Base-by-base conservation (phyloP, 2,329 filamentous ascomycete species). In the Aspergillus neoniger region DNA sequence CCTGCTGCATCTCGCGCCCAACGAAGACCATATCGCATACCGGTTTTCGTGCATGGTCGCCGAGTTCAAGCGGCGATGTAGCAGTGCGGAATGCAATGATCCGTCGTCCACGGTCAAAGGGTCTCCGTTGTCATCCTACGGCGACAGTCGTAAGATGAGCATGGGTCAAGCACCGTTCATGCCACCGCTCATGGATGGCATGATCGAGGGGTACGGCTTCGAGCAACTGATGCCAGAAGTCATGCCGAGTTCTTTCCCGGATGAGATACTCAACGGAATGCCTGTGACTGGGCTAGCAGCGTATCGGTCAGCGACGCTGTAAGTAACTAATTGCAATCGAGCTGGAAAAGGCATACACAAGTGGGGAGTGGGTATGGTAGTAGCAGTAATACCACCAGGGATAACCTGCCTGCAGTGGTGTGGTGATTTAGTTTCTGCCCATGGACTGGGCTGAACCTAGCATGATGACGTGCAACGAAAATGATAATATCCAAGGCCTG, bases 21-120 rank as follows among this genome's bases (percentile, higher is more conserved):
- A 69, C 39, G 71, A 72, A 50, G 70, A 74, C 28, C 73, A 75
- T 50, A 68, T 75, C 14, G 68, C 72, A 0, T 75, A 73, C 55
- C 68, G 70, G 4, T 73, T 74, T 50, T 71, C 71, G 4, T 73
- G 66, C 32, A 69, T 74, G 36, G 65, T 75, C 32, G 63, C 66
- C 39, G 71, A 74, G 54, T 68, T 74, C 14, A 71, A 73, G 59
- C 67, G 70, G 10, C 66, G 72, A 6, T 73, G 71, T 30, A 65
- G 67, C 1, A 69, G 71, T 30, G 66, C 68, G 0, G 69, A 70
- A 25, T 60, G 57, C 23, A 64, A 59, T 15, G 64, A 67, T 17
- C 64, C 69, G 19, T 59, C 69, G n/a, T 59, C 65, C 3, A 51
- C 57, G 5, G 50, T 62, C 41, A 58, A 64, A 5, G 54, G 59